phyloP scores from a whole-genome alignment of 108 stramenopile genomes.

The Schizochytrium sp. region DNA sequence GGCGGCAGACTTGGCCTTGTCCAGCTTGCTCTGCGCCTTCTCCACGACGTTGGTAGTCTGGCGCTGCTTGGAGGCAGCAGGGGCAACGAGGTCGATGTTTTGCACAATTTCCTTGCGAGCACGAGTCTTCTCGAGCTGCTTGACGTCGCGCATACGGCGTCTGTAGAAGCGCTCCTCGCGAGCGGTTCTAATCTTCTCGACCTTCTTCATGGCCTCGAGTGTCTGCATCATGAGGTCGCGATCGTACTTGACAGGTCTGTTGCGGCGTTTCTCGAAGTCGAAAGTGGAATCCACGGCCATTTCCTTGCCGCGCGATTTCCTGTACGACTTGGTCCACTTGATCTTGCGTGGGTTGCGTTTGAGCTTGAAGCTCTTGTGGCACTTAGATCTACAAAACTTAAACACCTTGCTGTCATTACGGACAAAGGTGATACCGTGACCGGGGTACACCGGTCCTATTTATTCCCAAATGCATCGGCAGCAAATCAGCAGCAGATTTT shows the following conservation, averaged over 20 bases:
- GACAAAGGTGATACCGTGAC: constrained; percentile 97
- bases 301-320: constrained; percentile 85
- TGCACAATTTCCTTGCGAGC: constrained; percentile 72
- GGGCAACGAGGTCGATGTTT: constrained; percentile 73
- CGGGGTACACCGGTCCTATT: constrained; percentile 96
- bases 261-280: constrained; percentile 98
- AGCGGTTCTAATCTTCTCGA: constrained; percentile 84
- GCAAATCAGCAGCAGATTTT: too few relatives aligned
- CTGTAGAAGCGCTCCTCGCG: constrained; percentile 74
- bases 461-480: constrained; percentile 68
- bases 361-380: constrained; percentile 97
- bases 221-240: constrained; percentile 94
- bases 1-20: constrained; percentile 55
- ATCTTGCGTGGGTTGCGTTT: constrained; percentile 99
- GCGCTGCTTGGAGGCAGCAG: constrained; percentile 71
- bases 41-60: constrained; percentile 67
- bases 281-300: constrained; percentile 86
- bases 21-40: constrained; percentile 58
- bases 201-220: constrained; percentile 94
- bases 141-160: constrained; percentile 67
- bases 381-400: constrained; percentile 99
- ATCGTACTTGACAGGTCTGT: constrained; percentile 96
- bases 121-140: constrained; percentile 70
- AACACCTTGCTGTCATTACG: constrained; percentile 98
- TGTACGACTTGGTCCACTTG: constrained; percentile 99